phyloP scores from a whole-genome alignment of 1,139 yeast species.

The Protomyces inundatus region DNA sequence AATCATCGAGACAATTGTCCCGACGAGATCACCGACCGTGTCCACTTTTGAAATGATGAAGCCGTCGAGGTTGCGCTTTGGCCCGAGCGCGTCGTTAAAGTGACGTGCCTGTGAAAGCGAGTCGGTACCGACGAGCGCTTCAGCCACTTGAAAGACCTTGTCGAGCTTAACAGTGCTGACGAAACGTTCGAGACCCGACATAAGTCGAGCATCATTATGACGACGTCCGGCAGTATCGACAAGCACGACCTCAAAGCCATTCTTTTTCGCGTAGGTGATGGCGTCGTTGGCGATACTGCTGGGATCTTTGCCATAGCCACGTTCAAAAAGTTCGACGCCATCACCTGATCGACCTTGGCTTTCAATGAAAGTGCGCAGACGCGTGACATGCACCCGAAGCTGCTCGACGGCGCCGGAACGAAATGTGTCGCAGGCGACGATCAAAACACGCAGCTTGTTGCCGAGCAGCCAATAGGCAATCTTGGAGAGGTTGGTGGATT shows the following conservation, averaged over 20 bases:
- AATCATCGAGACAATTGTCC: constrained; percentile 96
- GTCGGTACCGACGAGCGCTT: constrained; percentile 95
- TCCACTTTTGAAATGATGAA: constrained; percentile 93
- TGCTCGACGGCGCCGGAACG: constrained; percentile 98
- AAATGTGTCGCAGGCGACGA: constrained; percentile 97
- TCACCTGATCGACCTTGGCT: constrained; percentile 46
- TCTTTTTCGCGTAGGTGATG: constrained; percentile 55
- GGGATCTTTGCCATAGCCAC: constrained; percentile 96
- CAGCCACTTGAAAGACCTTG: constrained; percentile 97
- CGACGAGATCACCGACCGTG: constrained; percentile 94
- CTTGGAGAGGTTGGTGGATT: constrained; percentile 90
- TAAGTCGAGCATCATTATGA: constrained; percentile 87
- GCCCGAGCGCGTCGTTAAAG: constrained; percentile 90
- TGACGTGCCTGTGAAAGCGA: constrained; percentile 93
- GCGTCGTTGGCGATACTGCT: constrained; percentile 95
- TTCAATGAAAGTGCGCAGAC: constrained; percentile 59
- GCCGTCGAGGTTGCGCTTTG: constrained; percentile 72
- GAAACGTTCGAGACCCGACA: constrained; percentile 93
- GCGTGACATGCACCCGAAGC: constrained; percentile 83
- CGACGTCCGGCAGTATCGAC: constrained; percentile 98
- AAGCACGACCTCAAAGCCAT: constrained; percentile 73
- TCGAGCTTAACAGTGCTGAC: constrained; percentile 95
- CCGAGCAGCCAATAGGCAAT: constrained; percentile 93
- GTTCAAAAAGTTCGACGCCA: constrained; percentile 76
- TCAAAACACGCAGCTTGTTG: constrained; percentile 76